These are phyloP conservation scores for Russula vinacea DNA, from an alignment of 768 basidiomycete genomes.

Conservation along the genomic window DNA sequence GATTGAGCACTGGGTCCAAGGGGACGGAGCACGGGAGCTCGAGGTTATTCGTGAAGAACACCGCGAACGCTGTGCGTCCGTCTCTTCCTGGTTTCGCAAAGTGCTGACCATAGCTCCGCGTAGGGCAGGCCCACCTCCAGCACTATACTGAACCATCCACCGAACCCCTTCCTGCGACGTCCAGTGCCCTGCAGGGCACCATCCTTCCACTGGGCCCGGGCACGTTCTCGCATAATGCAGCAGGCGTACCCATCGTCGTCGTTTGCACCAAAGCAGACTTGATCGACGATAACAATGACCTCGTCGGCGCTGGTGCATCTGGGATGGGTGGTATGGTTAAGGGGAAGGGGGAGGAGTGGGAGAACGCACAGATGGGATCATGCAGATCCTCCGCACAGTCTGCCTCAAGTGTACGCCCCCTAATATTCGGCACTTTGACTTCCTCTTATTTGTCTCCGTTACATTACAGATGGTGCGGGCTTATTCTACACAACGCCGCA, in stretches of 20 bases:
- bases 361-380: conserved; percentile 90
- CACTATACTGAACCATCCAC: conserved; percentile 82
- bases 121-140: conserved; percentile 86
- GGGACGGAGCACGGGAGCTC: conserved; percentile 65
- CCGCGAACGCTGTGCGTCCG: conserved; percentile 70
- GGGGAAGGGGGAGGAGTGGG: conserved; percentile 89
- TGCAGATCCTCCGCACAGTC: conserved; percentile 91
- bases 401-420: conserved; percentile 80
- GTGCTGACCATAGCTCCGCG: not conserved
- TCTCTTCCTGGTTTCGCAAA: conserved; percentile 1
- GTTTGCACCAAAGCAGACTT: conserved; percentile 91
- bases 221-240: conserved; percentile 78
- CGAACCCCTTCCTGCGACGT: conserved; percentile 59
- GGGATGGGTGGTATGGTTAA: conserved; percentile 91
- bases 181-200: conserved; percentile 58
- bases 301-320: conserved; percentile 64
- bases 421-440: not conserved
- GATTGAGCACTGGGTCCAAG: conserved; percentile 78
- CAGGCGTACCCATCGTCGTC: conserved; percentile 84
- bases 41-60: conserved; percentile 77
- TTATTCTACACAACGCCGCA: conserved; percentile 88
- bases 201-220: conserved; percentile 82
- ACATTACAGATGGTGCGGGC: conserved; percentile 79
- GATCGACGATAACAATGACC: conserved; percentile 78
- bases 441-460: conserved; percentile 1